Evolutionary conservation across 768 basidiomycete genomes (phyloP).

Genomic region (Ramaria rubella): DNA sequence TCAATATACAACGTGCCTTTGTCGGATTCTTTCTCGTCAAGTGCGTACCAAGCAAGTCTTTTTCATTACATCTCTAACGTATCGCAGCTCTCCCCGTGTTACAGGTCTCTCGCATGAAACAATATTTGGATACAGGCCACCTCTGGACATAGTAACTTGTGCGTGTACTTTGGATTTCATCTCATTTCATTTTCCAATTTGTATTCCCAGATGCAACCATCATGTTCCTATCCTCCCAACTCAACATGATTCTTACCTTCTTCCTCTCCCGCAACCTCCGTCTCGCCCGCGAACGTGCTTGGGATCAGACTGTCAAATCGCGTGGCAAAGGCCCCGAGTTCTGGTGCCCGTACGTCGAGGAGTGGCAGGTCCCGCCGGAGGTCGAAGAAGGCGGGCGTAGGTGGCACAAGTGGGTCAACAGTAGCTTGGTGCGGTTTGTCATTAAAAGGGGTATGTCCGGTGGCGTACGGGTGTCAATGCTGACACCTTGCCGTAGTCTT

Average conservation of each 20-base stretch:
- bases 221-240: constrained; percentile 65
- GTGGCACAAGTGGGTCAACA: constrained; percentile 28
- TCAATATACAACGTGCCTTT: constrained; percentile 61
- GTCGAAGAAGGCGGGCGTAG: constrained; percentile 23
- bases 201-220: constrained; percentile 57
- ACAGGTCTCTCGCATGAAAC: constrained; percentile 57
- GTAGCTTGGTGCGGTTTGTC: constrained; percentile 35
- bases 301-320: constrained; percentile 77
- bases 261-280: constrained; percentile 81
- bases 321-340: constrained; percentile 78
- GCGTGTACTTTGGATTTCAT: neutral
- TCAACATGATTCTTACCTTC: constrained; percentile 69
- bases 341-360: constrained; percentile 80
- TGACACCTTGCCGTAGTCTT: constrained; percentile 26
- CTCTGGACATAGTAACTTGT: constrained; percentile 71
- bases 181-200: constrained; percentile 2
- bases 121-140: constrained; percentile 57
- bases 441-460: constrained; percentile 37
- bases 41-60: constrained; percentile 36
- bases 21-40: constrained; percentile 59
- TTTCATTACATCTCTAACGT: neutral
- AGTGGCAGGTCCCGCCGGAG: constrained; percentile 56
- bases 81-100: constrained; percentile 52
- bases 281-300: constrained; percentile 69
- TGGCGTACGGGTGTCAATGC: neutral